These are phyloP conservation scores for Sanghuangporus baumii DNA, from an alignment of 1,284 basidiomycete genomes.

Conservation along the genomic window DNA sequence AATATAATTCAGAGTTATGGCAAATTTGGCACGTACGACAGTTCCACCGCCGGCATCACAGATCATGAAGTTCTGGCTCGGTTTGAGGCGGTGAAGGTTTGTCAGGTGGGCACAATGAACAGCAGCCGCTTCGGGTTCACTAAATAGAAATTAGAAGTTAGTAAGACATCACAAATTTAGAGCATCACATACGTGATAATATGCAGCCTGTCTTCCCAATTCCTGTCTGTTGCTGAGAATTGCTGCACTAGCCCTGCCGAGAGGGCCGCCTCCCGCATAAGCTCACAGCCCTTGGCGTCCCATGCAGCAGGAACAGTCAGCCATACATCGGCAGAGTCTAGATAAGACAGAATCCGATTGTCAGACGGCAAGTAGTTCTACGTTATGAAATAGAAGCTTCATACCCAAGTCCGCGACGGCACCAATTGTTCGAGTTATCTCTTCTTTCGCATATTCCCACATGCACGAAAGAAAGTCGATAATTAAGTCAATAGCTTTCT, in stretches of 20 bases:
- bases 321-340: slow-evolving; percentile 75
- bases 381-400: slow-evolving; percentile 22
- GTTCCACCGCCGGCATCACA: slow-evolving; percentile 81
- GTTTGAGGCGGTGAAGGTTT: slow-evolving; percentile 65
- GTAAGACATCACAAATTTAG: background rate
- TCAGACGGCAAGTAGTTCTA: background rate
- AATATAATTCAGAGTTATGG: slow-evolving; percentile 6
- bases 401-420: slow-evolving; percentile 74
- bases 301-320: slow-evolving; percentile 81
- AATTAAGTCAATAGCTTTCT: slow-evolving; percentile 68
- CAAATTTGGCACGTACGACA: slow-evolving; percentile 41
- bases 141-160: slow-evolving; percentile 23
- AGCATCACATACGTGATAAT: slow-evolving; percentile 59
- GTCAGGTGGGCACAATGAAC: slow-evolving; percentile 77
- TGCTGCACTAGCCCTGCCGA: slow-evolving; percentile 70
- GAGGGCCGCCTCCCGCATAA: slow-evolving; percentile 79
- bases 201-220: slow-evolving; percentile 70
- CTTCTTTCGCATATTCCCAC: slow-evolving; percentile 80
- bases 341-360: background rate
- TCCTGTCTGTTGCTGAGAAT: slow-evolving; percentile 58
- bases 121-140: slow-evolving; percentile 80
- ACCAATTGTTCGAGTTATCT: slow-evolving; percentile 78
- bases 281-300: slow-evolving; percentile 74
- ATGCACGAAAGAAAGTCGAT: slow-evolving; percentile 73
- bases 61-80: slow-evolving; percentile 76